Conservation (phyloP, 208 protist genomes). For the Trichomonas vaginalis region DNA sequence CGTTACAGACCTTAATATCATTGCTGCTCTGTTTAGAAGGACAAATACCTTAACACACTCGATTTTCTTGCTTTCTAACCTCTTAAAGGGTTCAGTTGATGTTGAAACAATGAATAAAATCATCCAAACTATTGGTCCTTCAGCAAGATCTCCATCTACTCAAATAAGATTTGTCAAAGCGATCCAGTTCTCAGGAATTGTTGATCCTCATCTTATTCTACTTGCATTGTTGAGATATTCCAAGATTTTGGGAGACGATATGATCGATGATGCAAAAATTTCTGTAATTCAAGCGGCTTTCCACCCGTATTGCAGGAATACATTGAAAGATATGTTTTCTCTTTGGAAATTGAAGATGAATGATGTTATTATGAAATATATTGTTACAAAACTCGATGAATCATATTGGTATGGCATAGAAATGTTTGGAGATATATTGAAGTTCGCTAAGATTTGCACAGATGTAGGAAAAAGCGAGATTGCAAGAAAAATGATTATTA, state of each 20-base stretch:
- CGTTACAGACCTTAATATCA: not conserved
- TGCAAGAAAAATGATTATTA: not conserved
- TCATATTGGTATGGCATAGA: not conserved
- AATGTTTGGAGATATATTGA: not conserved
- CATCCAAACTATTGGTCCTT: not conserved
- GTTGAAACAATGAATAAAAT: not conserved
- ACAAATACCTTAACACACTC: not conserved
- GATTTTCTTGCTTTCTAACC: not conserved
- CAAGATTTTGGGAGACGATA: not conserved
- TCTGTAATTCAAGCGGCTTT: not conserved
- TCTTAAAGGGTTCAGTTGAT: not conserved
- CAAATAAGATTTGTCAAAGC: not conserved
- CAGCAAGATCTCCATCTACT: not conserved
- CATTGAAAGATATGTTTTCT: not conserved
- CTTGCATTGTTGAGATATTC: not conserved
- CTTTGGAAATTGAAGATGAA: not conserved
- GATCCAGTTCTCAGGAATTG: not conserved
- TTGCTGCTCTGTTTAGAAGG: not conserved
- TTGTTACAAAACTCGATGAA: not conserved
- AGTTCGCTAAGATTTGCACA: not conserved
- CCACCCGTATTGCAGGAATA: not conserved
- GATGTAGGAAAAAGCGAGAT: not conserved
- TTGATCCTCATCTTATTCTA: not conserved
- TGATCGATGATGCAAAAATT: not conserved
- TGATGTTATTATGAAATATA: not conserved